Conservation (phyloP, 2,329 filamentous ascomycete genomes). For the Pyrenophora seminiperda region DNA sequence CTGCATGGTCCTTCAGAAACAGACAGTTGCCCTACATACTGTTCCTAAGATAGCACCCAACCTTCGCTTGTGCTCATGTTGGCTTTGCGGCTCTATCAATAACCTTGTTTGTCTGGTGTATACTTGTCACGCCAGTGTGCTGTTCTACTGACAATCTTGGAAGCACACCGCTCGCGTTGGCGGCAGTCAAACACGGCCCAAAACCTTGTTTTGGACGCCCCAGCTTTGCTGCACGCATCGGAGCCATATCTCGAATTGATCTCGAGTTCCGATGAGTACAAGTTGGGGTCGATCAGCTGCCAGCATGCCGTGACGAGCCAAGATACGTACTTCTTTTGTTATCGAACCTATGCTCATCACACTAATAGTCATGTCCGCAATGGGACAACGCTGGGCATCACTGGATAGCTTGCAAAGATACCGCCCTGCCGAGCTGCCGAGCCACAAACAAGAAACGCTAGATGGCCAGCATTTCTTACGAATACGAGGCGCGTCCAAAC, state of each 20-base stretch:
- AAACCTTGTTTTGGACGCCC: no score
- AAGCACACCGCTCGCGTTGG: no score
- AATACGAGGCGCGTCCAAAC: background rate
- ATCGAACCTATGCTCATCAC: background rate
- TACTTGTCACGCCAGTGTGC: background rate
- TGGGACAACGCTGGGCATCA: background rate
- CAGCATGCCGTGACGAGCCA: conserved; percentile 1
- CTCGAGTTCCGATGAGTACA: background rate
- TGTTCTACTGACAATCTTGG: no score
- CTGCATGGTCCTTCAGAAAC: no score
- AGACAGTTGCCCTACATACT: no score
- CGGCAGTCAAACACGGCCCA: no score
- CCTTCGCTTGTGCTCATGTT: no score
- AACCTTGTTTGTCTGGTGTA: conserved; percentile 11
- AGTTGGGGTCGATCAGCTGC: background rate
- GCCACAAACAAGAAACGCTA: background rate
- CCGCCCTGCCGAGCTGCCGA: conserved; percentile 3
- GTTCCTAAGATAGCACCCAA: no score
- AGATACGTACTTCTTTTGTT: background rate
- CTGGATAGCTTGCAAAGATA: conserved; percentile 1
- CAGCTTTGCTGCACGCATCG: no score
- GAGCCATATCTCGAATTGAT: background rate
- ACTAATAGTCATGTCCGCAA: conserved; percentile 5
- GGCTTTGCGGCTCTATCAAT: background rate
- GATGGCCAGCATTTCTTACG: background rate